Conservation (phyloP, 2,329 filamentous ascomycete genomes). For the Neoascochyta sp. region DNA sequence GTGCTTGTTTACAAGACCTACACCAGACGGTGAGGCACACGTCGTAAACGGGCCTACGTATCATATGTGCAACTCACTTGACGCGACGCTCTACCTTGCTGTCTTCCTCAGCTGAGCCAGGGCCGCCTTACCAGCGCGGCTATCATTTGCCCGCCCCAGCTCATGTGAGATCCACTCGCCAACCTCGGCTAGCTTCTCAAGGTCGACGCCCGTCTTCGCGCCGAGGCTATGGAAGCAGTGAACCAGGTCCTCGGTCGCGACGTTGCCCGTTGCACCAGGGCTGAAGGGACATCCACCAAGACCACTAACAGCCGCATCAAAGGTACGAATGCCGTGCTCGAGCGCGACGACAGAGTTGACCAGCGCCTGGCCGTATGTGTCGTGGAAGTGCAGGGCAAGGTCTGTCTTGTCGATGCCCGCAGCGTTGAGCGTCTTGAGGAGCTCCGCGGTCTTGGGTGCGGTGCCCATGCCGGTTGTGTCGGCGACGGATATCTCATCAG, state of each 20-base stretch:
- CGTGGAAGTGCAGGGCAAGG: conserved; percentile 81
- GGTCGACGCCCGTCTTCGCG: conserved; percentile 64
- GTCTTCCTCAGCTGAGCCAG: conserved; percentile 28
- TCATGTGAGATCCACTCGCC: conserved; percentile 41
- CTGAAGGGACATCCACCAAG: conserved; percentile 82
- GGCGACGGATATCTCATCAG: conserved; percentile 84
- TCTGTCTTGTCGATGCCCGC: conserved; percentile 67
- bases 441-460: conserved; percentile 61
- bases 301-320: conserved; percentile 76
- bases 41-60: no score
- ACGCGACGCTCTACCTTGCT: background rate
- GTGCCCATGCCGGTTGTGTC: conserved; percentile 92
- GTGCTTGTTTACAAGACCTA: no score
- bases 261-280: conserved; percentile 81
- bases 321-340: conserved; percentile 71
- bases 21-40: no score
- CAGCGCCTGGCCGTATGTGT: conserved; percentile 83
- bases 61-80: no score
- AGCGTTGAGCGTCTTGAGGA: conserved; percentile 61
- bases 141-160: conserved; percentile 36
- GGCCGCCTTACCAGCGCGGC: conserved; percentile 39
- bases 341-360: conserved; percentile 75
- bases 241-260: conserved; percentile 79
- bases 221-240: conserved; percentile 71
- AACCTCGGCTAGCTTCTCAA: conserved; percentile 34